Base-by-base conservation (phyloP, 352 stramenopile species). In the Phytopythium helicoides region DNA sequence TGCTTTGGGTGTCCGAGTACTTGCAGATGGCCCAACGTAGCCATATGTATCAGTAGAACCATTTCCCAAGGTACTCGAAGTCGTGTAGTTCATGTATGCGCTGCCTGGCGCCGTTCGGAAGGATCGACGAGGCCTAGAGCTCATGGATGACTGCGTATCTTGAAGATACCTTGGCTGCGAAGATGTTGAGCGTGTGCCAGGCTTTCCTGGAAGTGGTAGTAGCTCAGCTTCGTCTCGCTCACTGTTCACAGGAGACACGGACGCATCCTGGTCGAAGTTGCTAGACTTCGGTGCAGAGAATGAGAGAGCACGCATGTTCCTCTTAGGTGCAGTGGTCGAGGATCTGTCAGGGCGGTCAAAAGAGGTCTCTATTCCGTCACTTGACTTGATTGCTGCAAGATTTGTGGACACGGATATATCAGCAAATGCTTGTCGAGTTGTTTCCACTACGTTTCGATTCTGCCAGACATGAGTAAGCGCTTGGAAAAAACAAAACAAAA, bases 111-210 rank as follows among this genome's bases (percentile, higher is more conserved):
- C 34, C 18, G 46, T 22, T 14, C 46, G 46, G 46, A 52, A 35
- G 4, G 34, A 44, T 19, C 62, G 56, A 23, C 71, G 64, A 2
- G 64, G 76, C 3, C 71, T 64, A 11, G 73, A 68, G 38, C 83
- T 87, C 54, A 74, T 81, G 6, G 71, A 85, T 15, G 72, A 63
- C 25, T 82, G 60, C 15, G 68, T 86, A 26, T 83, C 45, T 21
- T 76, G 72, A 41, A 80, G 63, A 34, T 87, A 86, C 21, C 74
- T 58, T 22, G 72, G 70, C 35, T 76, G 63, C 14, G 62, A 62
- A 25, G 52, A 34, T 36, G 51, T 49, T 10, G 56, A 35, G 15
- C 52, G 51, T 12, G 54, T 6, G 36, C 7, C 4, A 58, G 48
- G 26, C 10, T 64, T 34, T 6, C 56, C 51, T 16, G 56, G 16